Evolutionary conservation across 306 rosid species (phyloP), one percentile per base, ranked within the genome.

Genomic region (Trifolium subterraneum): DNA sequence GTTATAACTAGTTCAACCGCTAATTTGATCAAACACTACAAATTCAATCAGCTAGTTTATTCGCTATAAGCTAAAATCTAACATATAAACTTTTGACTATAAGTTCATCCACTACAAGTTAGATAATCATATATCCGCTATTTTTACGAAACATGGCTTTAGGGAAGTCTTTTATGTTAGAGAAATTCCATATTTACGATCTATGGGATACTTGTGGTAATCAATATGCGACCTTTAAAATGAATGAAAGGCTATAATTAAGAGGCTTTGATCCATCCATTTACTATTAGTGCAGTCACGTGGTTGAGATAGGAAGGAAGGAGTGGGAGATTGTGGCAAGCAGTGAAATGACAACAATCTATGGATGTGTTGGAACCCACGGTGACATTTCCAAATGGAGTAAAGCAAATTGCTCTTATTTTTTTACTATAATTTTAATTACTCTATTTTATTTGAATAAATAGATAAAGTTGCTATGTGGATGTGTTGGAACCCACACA

Each of bases 351-450:
- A 41, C 70, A 4, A 20, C 70, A 65, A 65, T 41, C 18, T 41
- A 51, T 65, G 54, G 35, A 65, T 41, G 70, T 65, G 71, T 66
- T 66, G 71, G 66, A 70, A 70, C 8, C 35, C 64, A 54, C 2
- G 20, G 51, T 54, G 36, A 55, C 64, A 54, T 54, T 54, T 70
- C 38, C 22, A 7, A 19, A 54, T 29, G 64, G 50, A 36, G 45
- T 36, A 54, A 25, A 25, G 36, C 39, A 70, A 54, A 69, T 22
- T 70, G 64, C 23, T 36, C 38, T 12, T 52, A 5, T 14, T 59
- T 38, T 25, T 14, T 18, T 10, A 14, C 12, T 29, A 59, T n/a
- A 23, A 5, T 13, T 12, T 14, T 27, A 5, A 8, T 52, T 52
- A 35, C 8, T 2, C 12, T 18, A n/a, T 51, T 50, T 51, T 1